Evolutionary conservation across 2,329 filamentous ascomycete genomes (phyloP), one percentile per base, ranked within the genome.

Genomic region (Botrytis fragariae): DNA sequence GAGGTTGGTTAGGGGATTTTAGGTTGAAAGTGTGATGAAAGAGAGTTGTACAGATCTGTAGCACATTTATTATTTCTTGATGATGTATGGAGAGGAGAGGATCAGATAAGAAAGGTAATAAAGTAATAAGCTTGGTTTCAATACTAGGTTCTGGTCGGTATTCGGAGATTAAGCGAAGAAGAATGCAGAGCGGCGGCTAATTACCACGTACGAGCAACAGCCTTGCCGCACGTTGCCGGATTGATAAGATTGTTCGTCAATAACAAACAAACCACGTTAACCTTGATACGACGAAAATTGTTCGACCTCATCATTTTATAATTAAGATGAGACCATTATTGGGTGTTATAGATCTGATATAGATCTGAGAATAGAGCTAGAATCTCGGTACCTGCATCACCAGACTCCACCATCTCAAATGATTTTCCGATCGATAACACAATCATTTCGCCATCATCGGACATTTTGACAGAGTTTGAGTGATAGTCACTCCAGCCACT

Each of bases 301-400:
- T 2, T 42, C 60, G 7, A 42, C 37, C 22, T 62, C 37, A 42
- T n/a, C 12, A 39, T 42, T 3, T 5, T 6, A 16, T 42, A 29
- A 16, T 44, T 44, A 44, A 63, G n/a, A 42, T n/a, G 25, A 63
- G 1, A 63, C 16, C n/a, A 42, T 42, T 42, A 44, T 42, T 63
- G 61, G 42, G 25, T 16, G 20, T 32, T 29, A 45, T 32, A n/a
- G 64, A 67, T 67, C 64, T 48, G 18, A 35, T 29, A 45, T 32
- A n/a, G 64, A 67, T 67, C 64, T 48, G 18, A 35, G n/a, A 35
- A 25, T 12, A 32, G 20, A 48, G 37, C 32, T 51, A 61, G 54
- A 60, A 60, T 44, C 18, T 44, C 37, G 68, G 68, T 70, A 61
- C 68, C 68, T 70, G 68, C 68, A 60, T 61, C 37, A 44, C 45